phyloP scores from a whole-genome alignment of 208 protist species.

The Crithidia brevicula region DNA sequence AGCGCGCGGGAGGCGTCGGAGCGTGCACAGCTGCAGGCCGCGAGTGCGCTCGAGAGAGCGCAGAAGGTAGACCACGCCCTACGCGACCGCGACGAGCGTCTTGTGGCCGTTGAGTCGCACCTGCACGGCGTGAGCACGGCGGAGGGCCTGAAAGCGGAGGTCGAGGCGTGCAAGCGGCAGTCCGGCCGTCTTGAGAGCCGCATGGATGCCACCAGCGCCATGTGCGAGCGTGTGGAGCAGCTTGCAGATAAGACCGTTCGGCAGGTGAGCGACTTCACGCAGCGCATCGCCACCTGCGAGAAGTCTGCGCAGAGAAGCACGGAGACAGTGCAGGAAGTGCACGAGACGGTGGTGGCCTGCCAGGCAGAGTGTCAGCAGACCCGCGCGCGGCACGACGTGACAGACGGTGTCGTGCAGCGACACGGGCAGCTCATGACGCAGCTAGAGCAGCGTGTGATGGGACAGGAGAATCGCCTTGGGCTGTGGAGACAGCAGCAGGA shows the following conservation, averaged over 20 bases:
- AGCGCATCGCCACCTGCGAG: constrained; percentile 43
- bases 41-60: constrained; percentile 50
- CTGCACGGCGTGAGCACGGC: constrained; percentile 53
- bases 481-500: constrained; percentile 56
- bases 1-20: constrained; percentile 48
- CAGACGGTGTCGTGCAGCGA: constrained; percentile 18
- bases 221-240: constrained; percentile 56
- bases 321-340: constrained; percentile 21
- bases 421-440: constrained; percentile 25
- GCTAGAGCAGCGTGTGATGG: constrained; percentile 51
- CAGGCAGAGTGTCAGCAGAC: constrained; percentile 20
- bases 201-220: constrained; percentile 51
- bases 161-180: constrained; percentile 67
- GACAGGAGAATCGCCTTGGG: constrained; percentile 35
- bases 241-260: constrained; percentile 39
- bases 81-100: constrained; percentile 64
- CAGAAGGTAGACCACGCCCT: constrained; percentile 64
- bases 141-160: constrained; percentile 62
- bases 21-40: constrained; percentile 33
- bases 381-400: constrained; percentile 1
- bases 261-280: constrained; percentile 29
- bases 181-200: constrained; percentile 62
- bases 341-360: constrained; percentile 35
- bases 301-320: constrained; percentile 20
- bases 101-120: constrained; percentile 62